A percentile compares a stretch with the other conserved stretches of the same genome.
These are phyloP conservation scores for Gigaspora rosea DNA, from an alignment of 192 early-diverging fungal genomes.

Conservation along the genomic window DNA sequence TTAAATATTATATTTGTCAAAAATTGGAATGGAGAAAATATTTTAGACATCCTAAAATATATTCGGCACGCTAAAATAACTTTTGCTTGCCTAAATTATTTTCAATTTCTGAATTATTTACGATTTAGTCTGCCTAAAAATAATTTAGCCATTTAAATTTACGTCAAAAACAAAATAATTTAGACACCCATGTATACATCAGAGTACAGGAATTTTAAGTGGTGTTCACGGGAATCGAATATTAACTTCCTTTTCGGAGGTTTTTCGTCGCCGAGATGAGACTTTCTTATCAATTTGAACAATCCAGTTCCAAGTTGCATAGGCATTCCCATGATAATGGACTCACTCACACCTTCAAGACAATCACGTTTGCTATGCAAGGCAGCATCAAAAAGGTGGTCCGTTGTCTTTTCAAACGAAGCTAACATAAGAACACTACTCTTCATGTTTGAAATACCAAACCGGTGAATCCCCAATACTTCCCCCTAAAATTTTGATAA, in stretches of 20 bases:
- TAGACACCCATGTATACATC: background rate
- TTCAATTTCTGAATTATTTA: no score
- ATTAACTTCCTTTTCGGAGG: constrained; percentile 60
- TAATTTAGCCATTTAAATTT: no score
- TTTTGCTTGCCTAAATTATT: no score
- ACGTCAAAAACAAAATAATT: no score
- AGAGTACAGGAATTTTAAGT: constrained; percentile 20
- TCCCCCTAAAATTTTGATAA: constrained; percentile 68
- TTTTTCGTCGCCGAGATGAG: constrained; percentile 54
- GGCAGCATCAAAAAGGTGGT: constrained; percentile 98
- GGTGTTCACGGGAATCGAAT: constrained; percentile 60
- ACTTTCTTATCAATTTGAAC: constrained; percentile 85
- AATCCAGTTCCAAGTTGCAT: constrained; percentile 97
- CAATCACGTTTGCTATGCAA: constrained; percentile 93
- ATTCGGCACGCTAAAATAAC: no score
- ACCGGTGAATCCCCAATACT: constrained; percentile 96
- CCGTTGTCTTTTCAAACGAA: constrained; percentile 99
- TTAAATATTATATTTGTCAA: no score
- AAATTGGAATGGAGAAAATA: no score
- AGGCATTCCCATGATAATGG: constrained; percentile 99
- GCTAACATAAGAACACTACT: constrained; percentile 99
- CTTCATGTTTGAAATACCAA: constrained; percentile 99
- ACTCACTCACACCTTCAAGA: constrained; percentile 95
- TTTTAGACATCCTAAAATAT: no score
- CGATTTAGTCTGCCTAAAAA: no score